Base-by-base conservation (phyloP, 2,329 filamentous ascomycete species). In the Cytospora leucostoma region DNA sequence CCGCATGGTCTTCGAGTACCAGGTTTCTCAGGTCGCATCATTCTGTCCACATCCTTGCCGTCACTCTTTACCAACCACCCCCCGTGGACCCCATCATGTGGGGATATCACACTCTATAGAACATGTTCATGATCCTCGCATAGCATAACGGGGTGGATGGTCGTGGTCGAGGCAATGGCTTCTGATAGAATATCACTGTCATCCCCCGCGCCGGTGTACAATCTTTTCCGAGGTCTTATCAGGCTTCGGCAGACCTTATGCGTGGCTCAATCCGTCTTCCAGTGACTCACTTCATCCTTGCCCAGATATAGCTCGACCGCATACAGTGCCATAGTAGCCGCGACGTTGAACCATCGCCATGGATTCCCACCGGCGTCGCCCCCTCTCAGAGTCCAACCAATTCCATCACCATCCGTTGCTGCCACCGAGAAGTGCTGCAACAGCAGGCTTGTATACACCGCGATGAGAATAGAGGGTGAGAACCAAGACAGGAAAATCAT, bases 271-370 rank as follows among this genome's bases (percentile, higher is more conserved):
- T 97, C 94, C 27, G 88, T 89, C 80, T 98, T 98, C 93, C 94
- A 98, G 75, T 98, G 94, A 70, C 96, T 91, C 56, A 91, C 84
- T 71, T 96, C 91, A 61, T 91, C 90, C 68, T 90, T 90, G 27
- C 92, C 91, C 12, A 98, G 84, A 72, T 93, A 94, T 60, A 98
- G 79, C 77, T 99, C 95, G 51, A 98, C 82, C 4, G 92, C 90
- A 74, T 99, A 99, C 17, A 98, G 78, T 7, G 84, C 84, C 90
- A 98, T 96, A 0, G 93, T 97, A 56, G 89, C 87, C 7, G 88
- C 91, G 50, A 98, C 83, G 70, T 99, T 99, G 69, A 95, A 85
- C 95, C 95, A 98, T 61, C 93, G 85, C 91, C 92, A 97, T 19
- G 91, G 84, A 72, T 95, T 96, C 19, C 93, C 92, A 13, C 92